phyloP scores from a whole-genome alignment of 23 red algal species.

The Pyropia yezoensis region DNA sequence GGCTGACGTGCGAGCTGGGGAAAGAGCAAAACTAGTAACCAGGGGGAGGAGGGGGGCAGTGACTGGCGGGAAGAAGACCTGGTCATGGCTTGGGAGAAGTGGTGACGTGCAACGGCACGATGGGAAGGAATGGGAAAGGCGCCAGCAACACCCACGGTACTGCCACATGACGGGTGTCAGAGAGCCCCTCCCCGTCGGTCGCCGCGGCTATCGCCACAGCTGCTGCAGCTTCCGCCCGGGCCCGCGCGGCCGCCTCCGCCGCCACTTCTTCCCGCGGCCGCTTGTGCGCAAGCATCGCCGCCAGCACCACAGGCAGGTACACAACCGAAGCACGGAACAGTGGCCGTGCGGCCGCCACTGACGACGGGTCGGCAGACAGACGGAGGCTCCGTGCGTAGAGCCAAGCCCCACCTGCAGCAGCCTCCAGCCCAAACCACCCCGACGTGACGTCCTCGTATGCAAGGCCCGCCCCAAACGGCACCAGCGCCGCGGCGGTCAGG shows the following conservation, averaged over 20 bases:
- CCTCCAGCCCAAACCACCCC: conserved; percentile 35
- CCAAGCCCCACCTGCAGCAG: conserved; percentile 35
- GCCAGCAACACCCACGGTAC: conserved; percentile 43
- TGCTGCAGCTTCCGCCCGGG: not conserved
- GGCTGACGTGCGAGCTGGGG: no score
- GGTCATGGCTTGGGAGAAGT: no score
- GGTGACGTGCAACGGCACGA: not conserved
- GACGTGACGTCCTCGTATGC: conserved; percentile 31
- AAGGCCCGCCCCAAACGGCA: conserved; percentile 47
- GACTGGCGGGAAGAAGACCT: no score
- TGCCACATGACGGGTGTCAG: not conserved
- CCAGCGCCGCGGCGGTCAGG: conserved; percentile 30
- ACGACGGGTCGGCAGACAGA: conserved; percentile 36
- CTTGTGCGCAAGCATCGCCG: conserved; percentile 20
- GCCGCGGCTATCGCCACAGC: not conserved
- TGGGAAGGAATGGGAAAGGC: conserved; percentile 51
- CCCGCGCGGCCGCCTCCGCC: not conserved
- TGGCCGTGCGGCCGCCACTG: conserved; percentile 21
- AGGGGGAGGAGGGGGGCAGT: no score
- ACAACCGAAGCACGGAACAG: conserved; percentile 44
- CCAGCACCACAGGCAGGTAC: conserved; percentile 32
- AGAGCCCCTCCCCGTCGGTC: not conserved
- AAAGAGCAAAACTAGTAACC: no score
- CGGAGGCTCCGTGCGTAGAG: conserved; percentile 24
- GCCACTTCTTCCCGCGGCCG: conserved; percentile 1